phyloP scores from a whole-genome alignment of 805 yeast species.

The Nakazawaea holstii region DNA sequence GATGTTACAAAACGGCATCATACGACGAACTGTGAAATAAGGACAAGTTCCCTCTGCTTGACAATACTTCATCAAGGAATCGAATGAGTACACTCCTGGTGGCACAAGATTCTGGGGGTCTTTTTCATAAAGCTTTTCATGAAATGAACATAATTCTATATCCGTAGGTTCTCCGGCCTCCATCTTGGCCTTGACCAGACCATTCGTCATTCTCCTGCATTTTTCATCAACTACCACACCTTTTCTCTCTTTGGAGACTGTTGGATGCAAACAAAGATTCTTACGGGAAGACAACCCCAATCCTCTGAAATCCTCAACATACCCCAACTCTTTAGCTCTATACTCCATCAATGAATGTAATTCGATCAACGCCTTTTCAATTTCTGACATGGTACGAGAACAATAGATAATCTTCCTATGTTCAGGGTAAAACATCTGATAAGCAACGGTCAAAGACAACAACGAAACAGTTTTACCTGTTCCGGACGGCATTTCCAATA shows the following conservation, averaged over 20 bases:
- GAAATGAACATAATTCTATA: conserved; percentile 71
- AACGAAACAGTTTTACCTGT: conserved; percentile 96
- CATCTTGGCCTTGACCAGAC: conserved; percentile 66
- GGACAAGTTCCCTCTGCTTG: conserved; percentile 84
- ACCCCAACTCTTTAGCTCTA: conserved; percentile 78
- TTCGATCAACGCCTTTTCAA: conserved; percentile 94
- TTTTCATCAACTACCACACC: conserved; percentile 94
- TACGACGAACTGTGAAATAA: conserved; percentile 94
- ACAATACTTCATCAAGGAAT: conserved; percentile 72
- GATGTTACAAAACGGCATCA: conserved; percentile 91
- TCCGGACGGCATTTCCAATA: conserved; percentile 98
- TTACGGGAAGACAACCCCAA: conserved; percentile 92
- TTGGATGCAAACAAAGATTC: conserved; percentile 88
- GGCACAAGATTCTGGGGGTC: conserved; percentile 91
- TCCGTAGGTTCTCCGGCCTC: conserved; percentile 56
- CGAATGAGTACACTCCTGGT: conserved; percentile 92
- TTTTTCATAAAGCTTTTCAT: conserved; percentile 79
- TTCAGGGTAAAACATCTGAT: conserved; percentile 90
- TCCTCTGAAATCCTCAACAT: conserved; percentile 87
- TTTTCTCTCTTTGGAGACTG: conserved; percentile 78
- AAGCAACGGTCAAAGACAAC: conserved; percentile 87
- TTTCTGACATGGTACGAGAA: conserved; percentile 99
- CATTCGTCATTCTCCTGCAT: conserved; percentile 92
- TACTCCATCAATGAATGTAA: conserved; percentile 83
- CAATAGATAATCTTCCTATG: conserved; percentile 93